phyloP scores from a whole-genome alignment of 352 stramenopile genomes.

The Globisporangium cystogenes region DNA sequence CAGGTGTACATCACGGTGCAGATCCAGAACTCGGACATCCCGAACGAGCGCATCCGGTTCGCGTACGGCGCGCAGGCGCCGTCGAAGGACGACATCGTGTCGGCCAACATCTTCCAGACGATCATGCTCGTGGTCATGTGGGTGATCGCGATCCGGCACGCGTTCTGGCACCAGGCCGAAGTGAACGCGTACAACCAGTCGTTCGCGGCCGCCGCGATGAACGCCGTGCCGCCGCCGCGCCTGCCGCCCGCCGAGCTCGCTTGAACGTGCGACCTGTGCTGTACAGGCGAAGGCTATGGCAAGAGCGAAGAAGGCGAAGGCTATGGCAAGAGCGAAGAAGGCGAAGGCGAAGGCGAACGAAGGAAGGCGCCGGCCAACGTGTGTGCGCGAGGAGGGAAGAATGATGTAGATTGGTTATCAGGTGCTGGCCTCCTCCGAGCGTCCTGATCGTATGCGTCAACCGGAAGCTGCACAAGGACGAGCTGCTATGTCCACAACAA shows the following conservation, averaged over 20 bases:
- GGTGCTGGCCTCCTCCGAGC: no score
- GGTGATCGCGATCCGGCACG: constrained; percentile 75
- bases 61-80: constrained; percentile 67
- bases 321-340: no score
- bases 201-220: constrained; percentile 77
- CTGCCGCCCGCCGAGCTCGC: constrained; percentile 48
- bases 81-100: constrained; percentile 82
- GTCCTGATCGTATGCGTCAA: no score
- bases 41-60: constrained; percentile 62
- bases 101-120: constrained; percentile 79
- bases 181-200: constrained; percentile 81
- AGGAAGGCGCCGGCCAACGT: no score
- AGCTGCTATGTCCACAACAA: background rate
- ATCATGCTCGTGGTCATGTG: constrained; percentile 84
- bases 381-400: no score
- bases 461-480: no score
- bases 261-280: constrained; percentile 11
- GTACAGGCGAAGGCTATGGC: no score
- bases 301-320: no score
- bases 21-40: constrained; percentile 72
- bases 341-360: background rate
- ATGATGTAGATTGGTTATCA: background rate
- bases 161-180: constrained; percentile 67
- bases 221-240: constrained; percentile 63
- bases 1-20: constrained; percentile 83